Evolutionary conservation across 2,329 filamentous ascomycete species (phyloP).

Genomic region (Hypoxylon sp.): DNA sequence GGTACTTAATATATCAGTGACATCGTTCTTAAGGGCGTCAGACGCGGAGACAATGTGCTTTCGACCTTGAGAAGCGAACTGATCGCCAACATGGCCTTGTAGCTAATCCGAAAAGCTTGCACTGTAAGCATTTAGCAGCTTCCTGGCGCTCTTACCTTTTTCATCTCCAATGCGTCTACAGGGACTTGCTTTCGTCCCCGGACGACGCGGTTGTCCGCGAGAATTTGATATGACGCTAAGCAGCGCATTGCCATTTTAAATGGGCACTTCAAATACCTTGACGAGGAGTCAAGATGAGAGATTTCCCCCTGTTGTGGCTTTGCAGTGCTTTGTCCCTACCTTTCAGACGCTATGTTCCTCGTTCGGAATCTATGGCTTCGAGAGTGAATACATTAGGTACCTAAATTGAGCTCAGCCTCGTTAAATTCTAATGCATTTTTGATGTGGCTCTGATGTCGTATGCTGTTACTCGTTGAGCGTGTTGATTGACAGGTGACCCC

Average conservation of each 20-base stretch:
- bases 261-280: neutral
- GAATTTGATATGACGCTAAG: neutral
- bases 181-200: too few species aligned
- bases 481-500: neutral
- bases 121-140: neutral
- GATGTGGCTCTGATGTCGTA: neutral
- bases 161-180: neutral
- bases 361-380: neutral
- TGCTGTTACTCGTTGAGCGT: neutral
- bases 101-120: neutral
- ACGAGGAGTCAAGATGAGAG: too few species aligned
- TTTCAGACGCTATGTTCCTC: neutral
- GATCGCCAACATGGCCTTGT: neutral
- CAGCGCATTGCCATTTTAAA: neutral
- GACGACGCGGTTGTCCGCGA: neutral
- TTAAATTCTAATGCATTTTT: neutral
- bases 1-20: neutral
- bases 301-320: neutral
- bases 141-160: neutral
- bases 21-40: neutral
- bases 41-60: neutral
- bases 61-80: neutral
- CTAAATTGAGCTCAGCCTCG: too few species aligned
- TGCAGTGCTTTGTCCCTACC: neutral
- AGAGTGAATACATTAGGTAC: too few species aligned